Evolutionary conservation across 176 grass and related monocot genomes (phyloP).

Genomic region (Oryza glumipatula): DNA sequence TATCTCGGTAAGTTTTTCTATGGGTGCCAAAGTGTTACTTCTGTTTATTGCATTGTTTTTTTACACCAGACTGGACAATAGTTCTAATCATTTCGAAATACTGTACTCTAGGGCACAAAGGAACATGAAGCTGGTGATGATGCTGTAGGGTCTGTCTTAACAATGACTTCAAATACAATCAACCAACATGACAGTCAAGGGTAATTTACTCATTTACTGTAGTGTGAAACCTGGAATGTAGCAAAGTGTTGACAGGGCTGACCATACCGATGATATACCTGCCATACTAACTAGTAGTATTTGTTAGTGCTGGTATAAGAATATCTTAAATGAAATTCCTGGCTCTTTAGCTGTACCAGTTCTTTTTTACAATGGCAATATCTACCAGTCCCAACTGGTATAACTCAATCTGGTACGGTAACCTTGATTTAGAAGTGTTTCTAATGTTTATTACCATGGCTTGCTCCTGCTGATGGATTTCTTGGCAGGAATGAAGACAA

Average conservation of each 20-base stretch:
- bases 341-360: conserved; percentile 33
- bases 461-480: conserved; percentile 33
- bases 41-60: conserved; percentile 29
- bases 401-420: neutral
- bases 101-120: conserved; percentile 45
- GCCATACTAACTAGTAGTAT: conserved; percentile 31
- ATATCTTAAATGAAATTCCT: conserved; percentile 8
- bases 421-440: conserved; percentile 28
- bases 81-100: conserved; percentile 30
- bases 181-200: conserved; percentile 28
- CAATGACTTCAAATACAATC: conserved; percentile 22
- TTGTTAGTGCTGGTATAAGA: conserved; percentile 19
- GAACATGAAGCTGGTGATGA: conserved; percentile 10
- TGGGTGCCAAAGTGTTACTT: conserved; percentile 20
- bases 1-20: conserved; percentile 37
- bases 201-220: conserved; percentile 38
- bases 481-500: conserved; percentile 49
- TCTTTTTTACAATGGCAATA: conserved; percentile 8
- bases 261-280: conserved; percentile 26
- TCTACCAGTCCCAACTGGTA: conserved; percentile 4
- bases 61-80: conserved; percentile 11
- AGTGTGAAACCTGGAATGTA: conserved; percentile 28
- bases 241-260: conserved; percentile 12
- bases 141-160: conserved; percentile 21
- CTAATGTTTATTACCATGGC: conserved; percentile 10